phyloP scores from a whole-genome alignment of 139 green algal genomes.

The Chlorella vulgaris region DNA sequence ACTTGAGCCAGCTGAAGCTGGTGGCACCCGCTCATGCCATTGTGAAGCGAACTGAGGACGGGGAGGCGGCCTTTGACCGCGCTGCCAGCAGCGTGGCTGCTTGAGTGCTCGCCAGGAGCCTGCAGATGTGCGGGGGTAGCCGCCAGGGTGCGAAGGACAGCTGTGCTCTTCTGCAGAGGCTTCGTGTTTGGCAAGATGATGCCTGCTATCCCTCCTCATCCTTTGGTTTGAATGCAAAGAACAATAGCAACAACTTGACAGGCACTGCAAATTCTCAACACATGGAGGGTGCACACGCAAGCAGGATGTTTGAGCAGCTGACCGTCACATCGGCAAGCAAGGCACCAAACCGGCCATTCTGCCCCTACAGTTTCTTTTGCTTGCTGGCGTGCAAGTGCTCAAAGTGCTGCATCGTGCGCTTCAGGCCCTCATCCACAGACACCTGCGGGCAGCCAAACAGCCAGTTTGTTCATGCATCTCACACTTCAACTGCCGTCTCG shows the following conservation, averaged over 20 bases:
- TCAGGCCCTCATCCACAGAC: conserved; percentile 60
- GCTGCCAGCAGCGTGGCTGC: conserved; percentile 56
- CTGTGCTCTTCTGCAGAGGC: no score
- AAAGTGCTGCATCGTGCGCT: conserved; percentile 64
- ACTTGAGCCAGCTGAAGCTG: conserved; percentile 62
- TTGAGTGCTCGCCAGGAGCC: background rate
- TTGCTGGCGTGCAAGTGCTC: conserved; percentile 48
- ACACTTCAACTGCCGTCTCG: no score
- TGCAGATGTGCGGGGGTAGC: background rate
- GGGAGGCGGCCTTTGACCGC: conserved; percentile 72
- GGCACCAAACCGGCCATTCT: background rate
- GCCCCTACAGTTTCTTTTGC: background rate
- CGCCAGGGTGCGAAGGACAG: background rate
- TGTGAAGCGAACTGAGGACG: conserved; percentile 55
- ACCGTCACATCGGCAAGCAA: no score
- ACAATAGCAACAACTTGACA: no score
- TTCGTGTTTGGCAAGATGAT: no score
- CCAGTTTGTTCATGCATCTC: no score
- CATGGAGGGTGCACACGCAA: no score
- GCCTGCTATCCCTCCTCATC: no score
- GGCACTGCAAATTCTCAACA: no score
- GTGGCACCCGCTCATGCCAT: conserved; percentile 70
- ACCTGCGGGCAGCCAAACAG: conserved; percentile 17
- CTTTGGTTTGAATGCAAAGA: no score
- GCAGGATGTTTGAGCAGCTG: no score